phyloP scores from a whole-genome alignment of 768 basidiomycete species.

The Auricularia cornea region DNA sequence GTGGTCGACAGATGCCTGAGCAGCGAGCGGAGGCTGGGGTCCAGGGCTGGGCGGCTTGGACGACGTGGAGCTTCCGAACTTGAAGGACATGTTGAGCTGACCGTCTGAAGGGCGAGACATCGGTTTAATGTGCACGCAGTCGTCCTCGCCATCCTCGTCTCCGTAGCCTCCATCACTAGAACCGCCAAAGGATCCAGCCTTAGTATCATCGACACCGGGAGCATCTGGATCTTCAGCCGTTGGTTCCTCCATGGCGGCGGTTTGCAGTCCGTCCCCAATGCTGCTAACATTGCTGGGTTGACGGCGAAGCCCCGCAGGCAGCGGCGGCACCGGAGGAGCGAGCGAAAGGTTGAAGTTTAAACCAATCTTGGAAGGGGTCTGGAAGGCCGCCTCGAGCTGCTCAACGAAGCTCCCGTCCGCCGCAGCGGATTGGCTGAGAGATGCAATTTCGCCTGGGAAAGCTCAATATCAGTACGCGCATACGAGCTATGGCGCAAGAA shows the following conservation, averaged over 20 bases:
- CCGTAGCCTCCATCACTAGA: not conserved
- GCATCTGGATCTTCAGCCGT: not conserved
- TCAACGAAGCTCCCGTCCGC: constrained; percentile 73
- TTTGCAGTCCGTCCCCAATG: no score
- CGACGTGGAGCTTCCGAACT: constrained; percentile 47
- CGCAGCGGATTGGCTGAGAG: constrained; percentile 61
- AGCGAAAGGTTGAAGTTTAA: constrained; percentile 21
- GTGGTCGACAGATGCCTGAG: constrained; percentile 8
- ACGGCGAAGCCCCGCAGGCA: constrained; percentile 25
- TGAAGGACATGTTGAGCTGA: constrained; percentile 62
- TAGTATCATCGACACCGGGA: constrained; percentile 24
- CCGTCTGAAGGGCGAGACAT: constrained; percentile 41
- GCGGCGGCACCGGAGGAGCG: constrained; percentile 43
- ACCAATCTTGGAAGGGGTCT: constrained; percentile 57
- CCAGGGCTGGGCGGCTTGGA: not conserved
- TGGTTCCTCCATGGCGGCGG: not conserved
- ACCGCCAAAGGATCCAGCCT: no score
- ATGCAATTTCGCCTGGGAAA: constrained; percentile 50
- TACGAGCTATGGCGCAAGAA: not conserved
- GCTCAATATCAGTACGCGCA: not conserved
- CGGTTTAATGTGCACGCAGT: not conserved
- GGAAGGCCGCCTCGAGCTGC: constrained; percentile 72
- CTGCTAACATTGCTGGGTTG: not conserved
- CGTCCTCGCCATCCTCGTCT: not conserved
- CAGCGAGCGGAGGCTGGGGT: not conserved